A percentile compares a stretch with the other conserved stretches of the same genome.
Conservation (phyloP, 176 grass and related monocot species). For the Oryza longistaminata region DNA sequence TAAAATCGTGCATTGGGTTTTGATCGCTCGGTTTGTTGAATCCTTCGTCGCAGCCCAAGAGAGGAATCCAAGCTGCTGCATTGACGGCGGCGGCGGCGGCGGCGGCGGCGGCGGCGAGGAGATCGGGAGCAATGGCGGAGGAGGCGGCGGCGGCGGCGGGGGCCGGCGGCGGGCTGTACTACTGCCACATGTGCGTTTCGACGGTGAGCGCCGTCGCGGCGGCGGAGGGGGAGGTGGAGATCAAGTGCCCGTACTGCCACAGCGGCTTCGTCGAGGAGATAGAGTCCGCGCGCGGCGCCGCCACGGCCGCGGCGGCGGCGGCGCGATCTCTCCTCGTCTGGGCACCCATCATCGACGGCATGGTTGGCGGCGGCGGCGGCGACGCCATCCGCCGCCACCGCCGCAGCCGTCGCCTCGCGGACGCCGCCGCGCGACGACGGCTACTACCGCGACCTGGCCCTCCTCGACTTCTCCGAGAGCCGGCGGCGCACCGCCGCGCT, state of each 20-base stretch:
- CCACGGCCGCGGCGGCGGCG: slow-evolving; percentile 1
- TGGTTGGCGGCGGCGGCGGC: slow-evolving; percentile 45
- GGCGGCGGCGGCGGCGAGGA: neutral
- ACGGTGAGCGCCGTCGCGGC: slow-evolving; percentile 58
- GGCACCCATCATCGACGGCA: slow-evolving; percentile 61
- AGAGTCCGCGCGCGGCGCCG: slow-evolving; percentile 50
- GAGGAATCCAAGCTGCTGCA: slow-evolving; percentile 34
- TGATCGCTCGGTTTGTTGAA: neutral
- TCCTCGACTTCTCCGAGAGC: slow-evolving; percentile 34
- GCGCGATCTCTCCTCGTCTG: slow-evolving; percentile 50
- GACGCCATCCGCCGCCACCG: slow-evolving; percentile 49
- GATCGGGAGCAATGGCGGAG: slow-evolving; percentile 49
- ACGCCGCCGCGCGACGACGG: neutral
- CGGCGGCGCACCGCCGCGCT: slow-evolving; percentile 51
- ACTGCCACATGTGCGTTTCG: slow-evolving; percentile 82
- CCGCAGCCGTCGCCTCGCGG: slow-evolving; percentile 32
- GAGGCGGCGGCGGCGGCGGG: slow-evolving; percentile 37
- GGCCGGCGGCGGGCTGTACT: slow-evolving; percentile 46
- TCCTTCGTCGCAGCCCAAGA: slow-evolving; percentile 23
- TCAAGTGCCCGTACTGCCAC: slow-evolving; percentile 82
- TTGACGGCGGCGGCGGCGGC: neutral
- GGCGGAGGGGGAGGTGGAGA: slow-evolving; percentile 47
- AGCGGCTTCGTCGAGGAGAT: slow-evolving; percentile 89
- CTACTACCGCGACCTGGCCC: slow-evolving; percentile 26
- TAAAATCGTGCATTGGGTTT: neutral